These are phyloP conservation scores for Pelargonium cotyledonis DNA, from an alignment of 441 rosid genomes.

Conservation along the genomic window DNA sequence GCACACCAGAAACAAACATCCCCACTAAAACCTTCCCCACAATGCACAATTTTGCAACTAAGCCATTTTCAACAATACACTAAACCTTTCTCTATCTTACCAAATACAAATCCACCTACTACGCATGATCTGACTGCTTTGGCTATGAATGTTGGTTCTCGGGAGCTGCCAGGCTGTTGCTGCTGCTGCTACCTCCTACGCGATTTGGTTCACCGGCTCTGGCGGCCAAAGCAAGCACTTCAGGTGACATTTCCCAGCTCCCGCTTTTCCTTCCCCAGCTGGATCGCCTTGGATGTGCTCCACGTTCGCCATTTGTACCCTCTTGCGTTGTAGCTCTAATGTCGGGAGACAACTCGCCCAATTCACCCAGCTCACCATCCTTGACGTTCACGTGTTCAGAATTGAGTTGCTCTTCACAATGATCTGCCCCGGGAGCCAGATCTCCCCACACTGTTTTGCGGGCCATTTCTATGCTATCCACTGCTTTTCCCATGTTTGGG, in stretches of 20 bases:
- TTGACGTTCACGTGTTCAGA: conserved; percentile 57
- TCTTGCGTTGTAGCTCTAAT: conserved; percentile 39
- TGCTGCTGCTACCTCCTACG: conserved; percentile 44
- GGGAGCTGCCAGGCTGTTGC: conserved; percentile 43
- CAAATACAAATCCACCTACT: not conserved
- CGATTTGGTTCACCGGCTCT: conserved; percentile 75
- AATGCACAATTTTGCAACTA: conserved; percentile 10
- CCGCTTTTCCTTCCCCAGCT: conserved; percentile 98
- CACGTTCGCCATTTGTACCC: not conserved
- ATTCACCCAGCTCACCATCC: conserved; percentile 66
- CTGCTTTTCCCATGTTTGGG: conserved; percentile 77
- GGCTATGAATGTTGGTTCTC: conserved; percentile 41
- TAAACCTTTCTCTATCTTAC: not conserved
- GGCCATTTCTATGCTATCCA: conserved; percentile 80
- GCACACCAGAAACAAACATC: conserved; percentile 21
- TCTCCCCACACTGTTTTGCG: conserved; percentile 83
- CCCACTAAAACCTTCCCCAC: conserved; percentile 18
- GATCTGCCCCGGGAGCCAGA: conserved; percentile 50
- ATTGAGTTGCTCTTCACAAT: conserved; percentile 47
- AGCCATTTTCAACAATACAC: not conserved
- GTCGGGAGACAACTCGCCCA: conserved; percentile 42
- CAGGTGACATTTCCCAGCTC: conserved; percentile 97
- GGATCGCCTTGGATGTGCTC: conserved; percentile 63
- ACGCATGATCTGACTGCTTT: not conserved
- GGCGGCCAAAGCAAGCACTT: conserved; percentile 81